Percentiles rank a stretch among this genome's conserved stretches.
Conservation (phyloP, 257 asterid genomes). For the Lycium ferocissimum region DNA sequence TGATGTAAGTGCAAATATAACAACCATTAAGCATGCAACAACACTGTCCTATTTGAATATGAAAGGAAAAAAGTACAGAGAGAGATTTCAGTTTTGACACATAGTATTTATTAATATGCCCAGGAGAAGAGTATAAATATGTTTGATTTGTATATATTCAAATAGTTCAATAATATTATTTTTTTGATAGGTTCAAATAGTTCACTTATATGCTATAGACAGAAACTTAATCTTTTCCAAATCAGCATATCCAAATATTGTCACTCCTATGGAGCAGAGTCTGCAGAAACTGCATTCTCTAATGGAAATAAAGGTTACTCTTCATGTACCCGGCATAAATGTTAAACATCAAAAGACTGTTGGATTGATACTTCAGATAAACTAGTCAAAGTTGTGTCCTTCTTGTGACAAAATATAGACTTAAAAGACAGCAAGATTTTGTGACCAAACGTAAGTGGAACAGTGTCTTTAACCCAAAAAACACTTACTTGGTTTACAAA, state of each 20-base stretch:
- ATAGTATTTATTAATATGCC: constrained; percentile 11
- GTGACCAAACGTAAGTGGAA: not conserved
- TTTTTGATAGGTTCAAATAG: not conserved
- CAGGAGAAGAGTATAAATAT: not conserved
- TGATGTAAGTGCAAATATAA: constrained; percentile 31
- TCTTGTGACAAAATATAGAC: not conserved
- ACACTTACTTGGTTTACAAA: constrained; percentile 74
- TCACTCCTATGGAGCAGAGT: constrained; percentile 14
- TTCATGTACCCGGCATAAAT: not conserved
- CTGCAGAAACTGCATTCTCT: not conserved
- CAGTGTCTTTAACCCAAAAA: constrained; percentile 67
- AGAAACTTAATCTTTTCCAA: constrained; percentile 6
- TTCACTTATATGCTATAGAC: constrained; percentile 2
- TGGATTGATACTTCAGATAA: not conserved
- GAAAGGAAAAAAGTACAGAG: not conserved
- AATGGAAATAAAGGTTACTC: not conserved
- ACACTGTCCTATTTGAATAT: not conserved
- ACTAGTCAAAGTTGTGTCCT: constrained; percentile 6
- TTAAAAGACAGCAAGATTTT: not conserved
- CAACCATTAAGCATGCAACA: constrained; percentile 34
- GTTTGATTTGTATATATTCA: not conserved
- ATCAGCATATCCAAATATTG: constrained; percentile 8
- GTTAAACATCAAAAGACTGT: constrained; percentile 19
- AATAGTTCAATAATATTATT: not conserved
- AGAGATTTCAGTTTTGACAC: constrained; percentile 9